Percentiles rank a stretch among this genome's conserved stretches.
Evolutionary conservation across 768 basidiomycete genomes (phyloP).

Genomic region (Russula virescens): DNA sequence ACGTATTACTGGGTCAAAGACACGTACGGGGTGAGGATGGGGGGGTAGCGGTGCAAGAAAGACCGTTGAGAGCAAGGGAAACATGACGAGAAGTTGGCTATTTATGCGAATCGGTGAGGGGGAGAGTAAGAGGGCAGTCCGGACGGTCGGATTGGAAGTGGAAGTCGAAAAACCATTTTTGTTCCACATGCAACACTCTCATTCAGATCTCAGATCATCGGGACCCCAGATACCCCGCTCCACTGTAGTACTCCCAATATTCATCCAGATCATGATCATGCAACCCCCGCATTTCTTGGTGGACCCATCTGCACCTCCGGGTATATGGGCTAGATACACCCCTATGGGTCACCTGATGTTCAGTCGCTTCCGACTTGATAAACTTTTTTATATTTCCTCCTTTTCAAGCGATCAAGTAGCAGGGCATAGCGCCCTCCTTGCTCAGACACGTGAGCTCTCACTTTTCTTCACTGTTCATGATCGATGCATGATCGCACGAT

Average conservation of each 20-base stretch:
- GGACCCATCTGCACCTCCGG: too few species aligned
- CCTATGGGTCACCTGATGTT: not conserved
- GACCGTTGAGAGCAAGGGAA: not conserved
- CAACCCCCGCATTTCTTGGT: too few species aligned
- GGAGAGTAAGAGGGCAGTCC: too few species aligned
- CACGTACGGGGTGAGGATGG: not conserved
- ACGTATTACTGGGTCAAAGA: not conserved
- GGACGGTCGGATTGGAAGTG: not conserved
- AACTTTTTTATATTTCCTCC: too few species aligned
- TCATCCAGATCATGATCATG: too few species aligned
- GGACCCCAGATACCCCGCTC: not conserved
- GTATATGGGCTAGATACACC: not conserved
- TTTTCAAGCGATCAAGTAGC: too few species aligned
- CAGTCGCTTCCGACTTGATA: not conserved
- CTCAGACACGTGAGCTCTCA: not conserved
- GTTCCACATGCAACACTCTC: not conserved
- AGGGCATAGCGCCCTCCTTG: too few species aligned
- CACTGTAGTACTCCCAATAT: too few species aligned
- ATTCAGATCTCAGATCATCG: not conserved
- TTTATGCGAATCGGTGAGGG: constrained; percentile 6
- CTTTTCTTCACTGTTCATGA: not conserved
- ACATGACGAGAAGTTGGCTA: not conserved
- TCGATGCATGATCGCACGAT: too few species aligned
- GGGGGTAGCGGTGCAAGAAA: not conserved
- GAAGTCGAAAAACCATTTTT: not conserved